Percentiles rank a stretch among this genome's conserved stretches.
These are phyloP conservation scores for Rhizophlyctis rosea DNA, from an alignment of 192 early-diverging fungal genomes.

Conservation along the genomic window DNA sequence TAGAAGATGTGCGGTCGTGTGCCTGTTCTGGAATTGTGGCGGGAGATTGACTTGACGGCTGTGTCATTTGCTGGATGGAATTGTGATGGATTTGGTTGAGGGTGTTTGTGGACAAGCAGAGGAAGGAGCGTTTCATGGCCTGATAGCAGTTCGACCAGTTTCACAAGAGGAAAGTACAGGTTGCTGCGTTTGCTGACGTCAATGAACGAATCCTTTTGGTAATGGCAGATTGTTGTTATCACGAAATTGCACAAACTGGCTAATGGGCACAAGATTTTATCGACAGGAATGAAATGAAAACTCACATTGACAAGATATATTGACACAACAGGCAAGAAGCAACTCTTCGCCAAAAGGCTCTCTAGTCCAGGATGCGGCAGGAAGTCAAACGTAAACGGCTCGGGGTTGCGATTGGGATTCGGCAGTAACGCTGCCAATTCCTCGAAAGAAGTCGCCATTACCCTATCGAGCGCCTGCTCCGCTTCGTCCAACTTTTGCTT, in stretches of 20 bases:
- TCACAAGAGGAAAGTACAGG: not conserved
- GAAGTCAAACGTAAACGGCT: conserved; percentile 5
- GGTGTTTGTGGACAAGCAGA: not conserved
- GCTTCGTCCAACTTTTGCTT: not conserved
- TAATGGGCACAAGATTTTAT: not conserved
- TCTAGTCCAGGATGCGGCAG: conserved; percentile 1
- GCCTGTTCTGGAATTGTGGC: too few species aligned
- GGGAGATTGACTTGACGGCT: too few species aligned
- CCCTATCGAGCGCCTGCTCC: not conserved
- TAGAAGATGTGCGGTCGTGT: too few species aligned
- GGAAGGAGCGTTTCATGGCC: conserved; percentile 2
- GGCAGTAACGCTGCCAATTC: not conserved
- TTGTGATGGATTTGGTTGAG: not conserved
- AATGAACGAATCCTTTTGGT: conserved; percentile 10
- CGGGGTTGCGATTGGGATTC: conserved; percentile 6
- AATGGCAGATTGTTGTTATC: not conserved
- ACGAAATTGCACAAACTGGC: too few species aligned
- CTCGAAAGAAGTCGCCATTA: not conserved
- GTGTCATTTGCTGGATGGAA: too few species aligned
- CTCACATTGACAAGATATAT: conserved; percentile 3
- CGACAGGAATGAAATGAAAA: not conserved
- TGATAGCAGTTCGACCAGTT: conserved; percentile 1
- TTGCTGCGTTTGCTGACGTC: not conserved
- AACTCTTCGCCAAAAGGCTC: not conserved
- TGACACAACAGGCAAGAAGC: not conserved